A percentile compares a stretch with the other conserved stretches of the same genome.
Conservation (phyloP, 352 stramenopile genomes). For the Phytopythium vexans region DNA sequence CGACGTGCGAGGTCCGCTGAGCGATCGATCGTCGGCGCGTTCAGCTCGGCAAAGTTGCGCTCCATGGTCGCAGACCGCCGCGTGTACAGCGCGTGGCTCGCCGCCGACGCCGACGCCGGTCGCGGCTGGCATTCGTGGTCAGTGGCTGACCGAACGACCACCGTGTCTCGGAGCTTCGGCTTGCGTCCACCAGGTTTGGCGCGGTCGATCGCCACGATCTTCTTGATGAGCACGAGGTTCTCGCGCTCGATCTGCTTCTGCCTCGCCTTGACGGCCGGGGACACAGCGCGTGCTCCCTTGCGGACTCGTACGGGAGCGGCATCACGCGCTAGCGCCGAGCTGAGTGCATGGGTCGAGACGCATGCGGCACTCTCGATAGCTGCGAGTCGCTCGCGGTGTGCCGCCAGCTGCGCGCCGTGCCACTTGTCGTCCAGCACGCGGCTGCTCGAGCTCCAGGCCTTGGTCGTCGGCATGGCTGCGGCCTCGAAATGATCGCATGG, state of each 20-base stretch:
- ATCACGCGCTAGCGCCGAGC: constrained; percentile 18
- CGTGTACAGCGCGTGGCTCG: constrained; percentile 47
- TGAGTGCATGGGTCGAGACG: constrained; percentile 19
- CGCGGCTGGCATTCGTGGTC: neutral
- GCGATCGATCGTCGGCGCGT: constrained; percentile 29
- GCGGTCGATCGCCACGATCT: constrained; percentile 48
- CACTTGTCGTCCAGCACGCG: constrained; percentile 40
- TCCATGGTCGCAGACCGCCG: constrained; percentile 39
- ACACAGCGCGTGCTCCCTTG: constrained; percentile 10
- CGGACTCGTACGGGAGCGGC: constrained; percentile 23
- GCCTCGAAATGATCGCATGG: neutral
- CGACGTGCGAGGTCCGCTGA: constrained; percentile 18
- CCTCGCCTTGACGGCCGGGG: constrained; percentile 36
- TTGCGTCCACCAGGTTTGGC: constrained; percentile 1
- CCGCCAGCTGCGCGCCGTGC: constrained; percentile 30
- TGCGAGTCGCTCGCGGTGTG: constrained; percentile 46
- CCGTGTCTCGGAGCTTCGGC: neutral
- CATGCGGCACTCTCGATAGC: constrained; percentile 31
- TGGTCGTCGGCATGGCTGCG: constrained; percentile 15
- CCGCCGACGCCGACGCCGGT: constrained; percentile 3
- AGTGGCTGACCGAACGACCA: too few species aligned
- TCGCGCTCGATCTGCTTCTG: constrained; percentile 56
- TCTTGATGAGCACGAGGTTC: constrained; percentile 59
- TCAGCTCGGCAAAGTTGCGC: constrained; percentile 49
- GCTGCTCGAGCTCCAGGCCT: constrained; percentile 44